These are phyloP conservation scores for Ganoderma resinaceum DNA, from an alignment of 1,284 basidiomycete species.

Conservation along the genomic window DNA sequence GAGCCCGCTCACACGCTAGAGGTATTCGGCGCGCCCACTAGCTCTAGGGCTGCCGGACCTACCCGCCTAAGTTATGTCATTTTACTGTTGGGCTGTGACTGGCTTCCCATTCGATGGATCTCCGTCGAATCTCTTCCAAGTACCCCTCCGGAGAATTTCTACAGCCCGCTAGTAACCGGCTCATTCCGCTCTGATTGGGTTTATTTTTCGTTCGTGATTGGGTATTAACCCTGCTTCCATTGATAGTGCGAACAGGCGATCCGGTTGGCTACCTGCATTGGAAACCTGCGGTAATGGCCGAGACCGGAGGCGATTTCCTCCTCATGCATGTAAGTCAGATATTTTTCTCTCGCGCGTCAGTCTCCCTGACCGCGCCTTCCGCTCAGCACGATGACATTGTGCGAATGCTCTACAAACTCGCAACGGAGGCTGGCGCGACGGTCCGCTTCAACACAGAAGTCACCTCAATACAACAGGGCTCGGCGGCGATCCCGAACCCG, in stretches of 20 bases:
- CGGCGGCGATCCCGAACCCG: constrained; percentile 37
- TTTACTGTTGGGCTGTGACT: neutral
- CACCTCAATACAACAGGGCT: constrained; percentile 33
- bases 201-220: neutral
- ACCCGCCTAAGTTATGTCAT: neutral
- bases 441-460: constrained; percentile 50
- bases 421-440: constrained; percentile 47
- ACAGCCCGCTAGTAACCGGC: neutral
- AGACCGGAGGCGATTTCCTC: constrained; percentile 60
- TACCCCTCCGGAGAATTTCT: neutral
- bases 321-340: constrained; percentile 41
- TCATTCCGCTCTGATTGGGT: neutral
- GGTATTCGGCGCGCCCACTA: neutral
- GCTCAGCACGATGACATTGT: constrained; percentile 54
- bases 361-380: neutral
- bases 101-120: neutral
- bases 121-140: neutral
- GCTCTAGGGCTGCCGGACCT: neutral
- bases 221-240: neutral
- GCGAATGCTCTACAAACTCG: constrained; percentile 49
- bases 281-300: constrained; percentile 58
- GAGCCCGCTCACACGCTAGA: neutral
- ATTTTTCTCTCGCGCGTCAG: neutral
- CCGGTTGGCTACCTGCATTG: constrained; percentile 55
- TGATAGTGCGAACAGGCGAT: constrained; percentile 52